phyloP scores from a whole-genome alignment of 495 filamentous ascomycete genomes.

The Penicillium herquei region DNA sequence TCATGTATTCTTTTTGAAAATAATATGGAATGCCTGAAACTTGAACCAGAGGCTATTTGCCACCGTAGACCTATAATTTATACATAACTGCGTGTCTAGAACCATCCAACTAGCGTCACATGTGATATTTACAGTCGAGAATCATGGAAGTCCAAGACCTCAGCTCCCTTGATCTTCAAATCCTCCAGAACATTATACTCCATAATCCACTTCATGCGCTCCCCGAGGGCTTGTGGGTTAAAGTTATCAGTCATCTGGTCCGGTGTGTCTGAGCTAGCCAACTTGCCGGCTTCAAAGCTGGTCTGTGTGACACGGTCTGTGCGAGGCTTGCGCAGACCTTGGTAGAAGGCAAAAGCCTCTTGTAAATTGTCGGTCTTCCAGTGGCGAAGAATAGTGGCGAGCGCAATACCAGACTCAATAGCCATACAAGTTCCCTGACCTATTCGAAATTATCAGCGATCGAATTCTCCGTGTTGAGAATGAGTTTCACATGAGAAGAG shows the following conservation, averaged over 20 bases:
- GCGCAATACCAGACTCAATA: conserved; percentile 31
- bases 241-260: conserved; percentile 21
- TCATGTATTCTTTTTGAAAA: too few relatives aligned
- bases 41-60: too few relatives aligned
- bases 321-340: conserved; percentile 29
- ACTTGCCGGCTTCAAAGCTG: conserved; percentile 29
- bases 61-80: neutral
- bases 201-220: conserved; percentile 37
- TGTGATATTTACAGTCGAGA: conserved; percentile 13
- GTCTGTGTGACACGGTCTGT: conserved; percentile 31
- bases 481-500: conserved; percentile 9
- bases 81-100: neutral
- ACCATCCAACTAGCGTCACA: too few relatives aligned
- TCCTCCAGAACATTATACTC: conserved; percentile 34
- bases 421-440: conserved; percentile 35
- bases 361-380: conserved; percentile 26
- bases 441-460: conserved; percentile 8
- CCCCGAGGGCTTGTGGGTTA: conserved; percentile 20
- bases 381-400: conserved; percentile 27
- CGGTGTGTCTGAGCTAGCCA: conserved; percentile 27
- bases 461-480: neutral
- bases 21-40: too few relatives aligned
- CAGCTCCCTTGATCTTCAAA: conserved; percentile 22
- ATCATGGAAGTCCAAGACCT: conserved; percentile 18
- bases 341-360: conserved; percentile 28